Percentiles rank a stretch among this genome's conserved stretches.
phyloP scores from a whole-genome alignment of 2,329 filamentous ascomycete genomes.

The Hirsutella minnesotensis region DNA sequence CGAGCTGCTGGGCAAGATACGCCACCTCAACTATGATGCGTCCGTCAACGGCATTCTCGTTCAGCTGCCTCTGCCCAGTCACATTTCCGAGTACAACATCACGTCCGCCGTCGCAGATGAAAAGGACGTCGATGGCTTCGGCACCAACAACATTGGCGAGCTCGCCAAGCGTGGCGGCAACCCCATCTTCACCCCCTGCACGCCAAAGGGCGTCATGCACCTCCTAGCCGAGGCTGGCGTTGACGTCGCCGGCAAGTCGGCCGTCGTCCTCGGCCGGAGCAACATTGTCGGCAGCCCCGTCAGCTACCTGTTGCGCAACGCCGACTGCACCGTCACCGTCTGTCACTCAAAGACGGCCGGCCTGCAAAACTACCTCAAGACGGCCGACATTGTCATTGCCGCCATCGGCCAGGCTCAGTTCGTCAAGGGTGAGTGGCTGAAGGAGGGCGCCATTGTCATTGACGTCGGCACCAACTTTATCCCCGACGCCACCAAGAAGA shows the following conservation, averaged over 20 bases:
- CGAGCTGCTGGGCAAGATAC: constrained; percentile 76
- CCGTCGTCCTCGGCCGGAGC: constrained; percentile 86
- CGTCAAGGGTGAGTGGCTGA: constrained; percentile 91
- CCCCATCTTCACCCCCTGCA: constrained; percentile 87
- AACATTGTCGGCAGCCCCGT: constrained; percentile 97
- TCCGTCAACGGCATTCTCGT: constrained; percentile 85
- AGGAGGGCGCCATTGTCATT: constrained; percentile 88
- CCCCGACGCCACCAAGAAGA: constrained; percentile 79
- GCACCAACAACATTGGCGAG: constrained; percentile 88
- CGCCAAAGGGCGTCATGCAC: constrained; percentile 93
- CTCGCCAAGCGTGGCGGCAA: constrained; percentile 87
- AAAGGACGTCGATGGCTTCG: constrained; percentile 98
- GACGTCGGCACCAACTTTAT: constrained; percentile 98
- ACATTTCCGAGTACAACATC: constrained; percentile 80
- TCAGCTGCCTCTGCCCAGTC: constrained; percentile 78
- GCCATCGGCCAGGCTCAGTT: constrained; percentile 83
- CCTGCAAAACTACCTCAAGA: constrained; percentile 62
- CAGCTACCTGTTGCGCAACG: constrained; percentile 89
- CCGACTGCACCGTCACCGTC: constrained; percentile 90
- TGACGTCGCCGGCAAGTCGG: constrained; percentile 77
- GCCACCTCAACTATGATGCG: constrained; percentile 74
- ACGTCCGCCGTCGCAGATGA: constrained; percentile 85
- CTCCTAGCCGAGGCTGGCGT: constrained; percentile 76
- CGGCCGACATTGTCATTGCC: constrained; percentile 80
- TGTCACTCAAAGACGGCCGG: constrained; percentile 83